Evolutionary conservation across 495 filamentous ascomycete genomes (phyloP), one percentile per base, ranked within the genome.

Genomic region (Penicillium alfredii): DNA sequence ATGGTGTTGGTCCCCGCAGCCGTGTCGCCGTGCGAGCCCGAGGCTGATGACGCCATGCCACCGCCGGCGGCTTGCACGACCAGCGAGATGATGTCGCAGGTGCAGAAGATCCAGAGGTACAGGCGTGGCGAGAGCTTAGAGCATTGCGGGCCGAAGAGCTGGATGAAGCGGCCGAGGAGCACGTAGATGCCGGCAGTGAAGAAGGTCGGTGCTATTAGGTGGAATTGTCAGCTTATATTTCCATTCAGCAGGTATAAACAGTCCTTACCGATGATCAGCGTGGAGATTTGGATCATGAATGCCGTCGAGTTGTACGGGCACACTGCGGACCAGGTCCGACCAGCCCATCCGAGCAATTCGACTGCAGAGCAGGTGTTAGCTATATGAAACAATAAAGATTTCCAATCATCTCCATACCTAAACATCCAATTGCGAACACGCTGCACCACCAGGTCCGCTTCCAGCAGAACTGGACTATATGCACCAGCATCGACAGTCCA

Each of bases 111-210:
- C 44, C 57, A 66, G 38, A 73, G 63, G 51, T 77, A 79, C 23
- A 61, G 53, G 8, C 47, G 54, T 4, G 75, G 63, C 4, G 53
- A 53, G 22, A 78, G 47, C 23, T 68, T 44, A 37, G 68, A 74
- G 33, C 60, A 64, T 29, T 67, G 41, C 7, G 51, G 62, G 19
- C 77, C 77, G 19, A 76, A 49, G 15, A 69, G 42, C 4, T 57
- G 43, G 52, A 81, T 74, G 28, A 80, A 62, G 26, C 60, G 65
- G 30, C 67, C 67, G 5, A 82, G 69, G 24, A 81, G 61, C 35
- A 78, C 55, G 50, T 81, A 80, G 37, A 76, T 59, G 2, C 66
- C 76, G 3, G 72, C 75, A n/a, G 72, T 76, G 53, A 73, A 73
- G 58, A 78, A 78, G 25, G 64, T 25, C 2, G 5, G 23, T 25